Base-by-base conservation (phyloP, 345 rosid genomes). In the Angophora floribunda region DNA sequence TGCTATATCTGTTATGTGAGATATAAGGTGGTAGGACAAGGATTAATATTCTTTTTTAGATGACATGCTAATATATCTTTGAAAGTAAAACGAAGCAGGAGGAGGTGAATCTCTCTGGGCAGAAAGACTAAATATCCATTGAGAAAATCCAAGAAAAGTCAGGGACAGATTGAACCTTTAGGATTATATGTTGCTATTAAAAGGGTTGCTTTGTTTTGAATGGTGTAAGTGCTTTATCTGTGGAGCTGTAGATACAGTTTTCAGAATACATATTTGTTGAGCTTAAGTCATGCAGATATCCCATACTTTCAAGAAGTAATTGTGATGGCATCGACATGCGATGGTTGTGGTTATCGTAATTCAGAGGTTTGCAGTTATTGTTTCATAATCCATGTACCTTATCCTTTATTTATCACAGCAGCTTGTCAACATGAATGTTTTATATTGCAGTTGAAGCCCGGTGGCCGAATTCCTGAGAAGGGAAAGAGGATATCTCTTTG, bases 251-350 rank as follows among this genome's bases (percentile, higher is more conserved):
- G 84, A 41, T 75, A 41, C 28, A 75, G 84, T 75, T 85, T 85
- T 85, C 52, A 59, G 41, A 79, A 51, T 52, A 45, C 49, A 82
- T 82, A 47, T 70, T 65, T 90, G 91, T 92, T 89, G 53, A 78
- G 85, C 95, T 94, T 96, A 92, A 95, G 94, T 61, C 57, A 36
- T 50, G 87, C 86, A 97, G 99, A 93, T 51, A 97, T 97, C 91
- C 99, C 99, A 57, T 97, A 97, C 91, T 97, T 96, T 91, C 98
- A 96, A 88, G 99, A 97, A 91, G 99, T 97, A 87, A 98, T 96
- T 87, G 99, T 96, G 93, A 97, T 97, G 99, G 98, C 99, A 88
- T 96, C 99, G 28, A 92, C 97, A 15, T 96, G 99, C 84, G 98
- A 96, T 86, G 88, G 90, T 30, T 97, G 99, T 93, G 99, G 99